These are phyloP conservation scores for Stagonosporopsis cucurbitacearum DNA, from an alignment of 2,329 filamentous ascomycete genomes.

Conservation along the genomic window DNA sequence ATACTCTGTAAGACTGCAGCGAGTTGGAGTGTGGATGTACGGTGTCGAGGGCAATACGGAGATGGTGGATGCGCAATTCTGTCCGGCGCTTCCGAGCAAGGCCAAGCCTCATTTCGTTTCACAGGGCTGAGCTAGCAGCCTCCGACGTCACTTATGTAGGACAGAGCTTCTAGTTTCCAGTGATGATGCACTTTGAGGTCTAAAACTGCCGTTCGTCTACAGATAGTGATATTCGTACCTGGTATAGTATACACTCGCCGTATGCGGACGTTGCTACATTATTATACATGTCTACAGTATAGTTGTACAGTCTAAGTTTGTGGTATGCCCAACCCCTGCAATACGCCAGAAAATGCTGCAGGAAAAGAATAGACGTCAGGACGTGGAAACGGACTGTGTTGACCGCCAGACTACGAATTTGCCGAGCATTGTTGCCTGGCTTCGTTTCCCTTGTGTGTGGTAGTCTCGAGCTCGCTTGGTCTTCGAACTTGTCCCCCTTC, in stretches of 20 bases:
- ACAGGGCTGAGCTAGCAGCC: constrained; percentile 25
- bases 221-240: background rate
- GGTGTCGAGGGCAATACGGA: background rate
- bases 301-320: constrained; percentile 11
- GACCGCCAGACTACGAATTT: background rate
- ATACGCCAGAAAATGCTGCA: constrained; percentile 3
- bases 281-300: constrained; percentile 4
- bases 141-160: constrained; percentile 10
- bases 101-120: constrained; percentile 22
- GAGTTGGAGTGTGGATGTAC: constrained; percentile 6
- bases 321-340: constrained; percentile 3
- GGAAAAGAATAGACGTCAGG: background rate
- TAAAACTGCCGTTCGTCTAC: too few species aligned
- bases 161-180: background rate
- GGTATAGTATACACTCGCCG: background rate
- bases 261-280: background rate
- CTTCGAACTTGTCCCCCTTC: background rate
- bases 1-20: constrained; percentile 26
- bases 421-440: background rate
- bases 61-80: constrained; percentile 2
- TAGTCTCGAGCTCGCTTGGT: background rate
- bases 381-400: background rate
- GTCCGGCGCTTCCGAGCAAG: constrained; percentile 22
- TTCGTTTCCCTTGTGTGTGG: background rate
- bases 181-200: too few species aligned